Conservation (phyloP, 208 protist genomes). For the Trypanosoma scelopori region DNA sequence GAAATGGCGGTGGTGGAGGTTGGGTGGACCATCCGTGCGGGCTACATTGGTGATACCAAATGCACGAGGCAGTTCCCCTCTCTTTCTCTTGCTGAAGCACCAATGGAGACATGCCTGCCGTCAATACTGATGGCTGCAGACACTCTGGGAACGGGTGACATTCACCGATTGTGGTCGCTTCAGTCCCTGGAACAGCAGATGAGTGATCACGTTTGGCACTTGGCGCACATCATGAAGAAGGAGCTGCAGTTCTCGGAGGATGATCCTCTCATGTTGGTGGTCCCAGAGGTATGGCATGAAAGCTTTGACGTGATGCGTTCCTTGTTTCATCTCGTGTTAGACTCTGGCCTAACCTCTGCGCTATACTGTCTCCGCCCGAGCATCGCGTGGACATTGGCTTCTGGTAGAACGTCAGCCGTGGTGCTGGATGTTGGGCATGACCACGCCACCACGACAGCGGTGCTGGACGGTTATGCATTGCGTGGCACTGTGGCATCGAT, state of each 20-base stretch:
- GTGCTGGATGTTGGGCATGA: conserved; percentile 80
- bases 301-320: conserved; percentile 51
- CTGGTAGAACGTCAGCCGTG: conserved; percentile 59
- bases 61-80: conserved; percentile 52
- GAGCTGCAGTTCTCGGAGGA: conserved; percentile 43
- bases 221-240: conserved; percentile 47
- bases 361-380: conserved; percentile 81
- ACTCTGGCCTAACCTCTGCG: conserved; percentile 50
- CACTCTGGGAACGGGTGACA: conserved; percentile 8
- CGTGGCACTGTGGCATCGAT: conserved; percentile 51
- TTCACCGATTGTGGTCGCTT: conserved; percentile 64
- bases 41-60: conserved; percentile 70
- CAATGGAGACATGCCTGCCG: conserved; percentile 48
- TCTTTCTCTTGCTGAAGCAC: conserved; percentile 22
- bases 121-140: conserved; percentile 39
- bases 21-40: conserved; percentile 61
- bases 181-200: conserved; percentile 37
- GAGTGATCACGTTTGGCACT: conserved; percentile 44
- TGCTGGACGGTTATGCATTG: conserved; percentile 81
- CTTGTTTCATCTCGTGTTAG: conserved; percentile 58
- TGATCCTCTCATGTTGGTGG: conserved; percentile 74
- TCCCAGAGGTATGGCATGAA: conserved; percentile 81
- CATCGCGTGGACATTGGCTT: conserved; percentile 67
- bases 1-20: conserved; percentile 86
- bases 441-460: conserved; percentile 68